Percentiles rank a stretch among this genome's conserved stretches.
Conservation (phyloP, 208 protist species). For the Crithidia fasciculata region DNA sequence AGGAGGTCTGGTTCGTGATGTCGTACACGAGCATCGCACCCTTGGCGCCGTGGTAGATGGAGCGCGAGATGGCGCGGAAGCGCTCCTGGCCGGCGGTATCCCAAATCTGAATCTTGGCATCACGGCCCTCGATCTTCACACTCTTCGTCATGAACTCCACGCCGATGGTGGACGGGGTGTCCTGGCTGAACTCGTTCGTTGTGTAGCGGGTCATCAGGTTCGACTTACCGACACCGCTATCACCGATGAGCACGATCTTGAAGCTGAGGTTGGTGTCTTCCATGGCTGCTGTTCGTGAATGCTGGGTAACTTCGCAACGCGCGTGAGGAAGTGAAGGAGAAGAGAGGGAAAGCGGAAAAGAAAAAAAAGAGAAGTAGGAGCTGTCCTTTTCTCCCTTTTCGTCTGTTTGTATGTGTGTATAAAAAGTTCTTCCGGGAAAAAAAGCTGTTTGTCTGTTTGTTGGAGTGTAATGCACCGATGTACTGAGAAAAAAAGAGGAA, state of each 20-base stretch:
- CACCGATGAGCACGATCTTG: conserved; percentile 96
- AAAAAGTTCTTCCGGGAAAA: background rate
- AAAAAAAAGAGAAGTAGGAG: no score
- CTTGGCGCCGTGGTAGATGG: conserved; percentile 98
- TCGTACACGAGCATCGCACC: conserved; percentile 99
- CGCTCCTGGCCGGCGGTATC: conserved; percentile 99
- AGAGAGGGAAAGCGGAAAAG: no score
- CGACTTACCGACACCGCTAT: conserved; percentile 91
- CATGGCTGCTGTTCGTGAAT: conserved; percentile 61
- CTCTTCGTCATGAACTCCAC: conserved; percentile 95
- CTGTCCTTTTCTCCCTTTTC: no score
- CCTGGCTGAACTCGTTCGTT: conserved; percentile 87
- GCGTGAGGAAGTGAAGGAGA: no score
- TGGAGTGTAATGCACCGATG: no score
- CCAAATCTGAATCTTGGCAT: conserved; percentile 99
- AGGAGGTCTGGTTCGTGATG: conserved; percentile 97
- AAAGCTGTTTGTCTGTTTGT: no score
- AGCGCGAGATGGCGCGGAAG: conserved; percentile 98
- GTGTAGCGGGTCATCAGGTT: conserved; percentile 92
- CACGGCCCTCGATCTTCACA: conserved; percentile 93
- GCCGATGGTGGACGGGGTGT: conserved; percentile 92
- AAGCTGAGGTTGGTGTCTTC: conserved; percentile 90
- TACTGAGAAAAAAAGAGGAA: no score
- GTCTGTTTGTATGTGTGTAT: background rate
- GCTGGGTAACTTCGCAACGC: no score